Evolutionary conservation across 768 basidiomycete species (phyloP).

Genomic region (Amanita subjunquillea): DNA sequence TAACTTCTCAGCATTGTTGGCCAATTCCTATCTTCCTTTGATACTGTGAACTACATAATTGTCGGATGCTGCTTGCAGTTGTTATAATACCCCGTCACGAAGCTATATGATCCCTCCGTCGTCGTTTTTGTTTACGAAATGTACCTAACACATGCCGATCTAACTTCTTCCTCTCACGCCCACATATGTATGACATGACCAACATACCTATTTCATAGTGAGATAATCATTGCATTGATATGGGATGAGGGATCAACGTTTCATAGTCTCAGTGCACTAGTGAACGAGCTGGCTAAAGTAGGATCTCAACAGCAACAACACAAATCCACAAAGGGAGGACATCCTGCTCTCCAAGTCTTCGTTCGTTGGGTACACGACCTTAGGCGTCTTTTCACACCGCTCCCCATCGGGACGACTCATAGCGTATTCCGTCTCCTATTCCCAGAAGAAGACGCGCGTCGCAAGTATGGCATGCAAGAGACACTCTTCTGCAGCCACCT

Average conservation of each 20-base stretch:
- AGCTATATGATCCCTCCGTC: background rate
- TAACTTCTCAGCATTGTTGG: background rate
- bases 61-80: background rate
- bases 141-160: background rate
- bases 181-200: background rate
- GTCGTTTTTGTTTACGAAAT: background rate
- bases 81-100: slow-evolving; percentile 4
- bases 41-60: slow-evolving; percentile 2
- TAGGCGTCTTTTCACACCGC: slow-evolving; percentile 29
- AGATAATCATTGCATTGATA: slow-evolving; percentile 1
- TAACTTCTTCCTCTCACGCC: background rate
- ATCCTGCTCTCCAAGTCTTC: slow-evolving; percentile 31
- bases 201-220: slow-evolving; percentile 20
- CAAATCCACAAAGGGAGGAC: slow-evolving; percentile 11
- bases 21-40: background rate
- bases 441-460: slow-evolving; percentile 64
- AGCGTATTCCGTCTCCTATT: slow-evolving; percentile 71
- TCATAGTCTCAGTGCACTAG: slow-evolving; percentile 37
- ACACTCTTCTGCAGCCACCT: slow-evolving; percentile 42
- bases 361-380: slow-evolving; percentile 34
- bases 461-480: slow-evolving; percentile 73
- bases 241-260: background rate
- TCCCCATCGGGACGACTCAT: slow-evolving; percentile 43
- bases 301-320: slow-evolving; percentile 17
- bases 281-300: slow-evolving; percentile 33